Evolutionary conservation across 2,329 filamentous ascomycete genomes (phyloP).

Genomic region (Fusarium albosuccineum): DNA sequence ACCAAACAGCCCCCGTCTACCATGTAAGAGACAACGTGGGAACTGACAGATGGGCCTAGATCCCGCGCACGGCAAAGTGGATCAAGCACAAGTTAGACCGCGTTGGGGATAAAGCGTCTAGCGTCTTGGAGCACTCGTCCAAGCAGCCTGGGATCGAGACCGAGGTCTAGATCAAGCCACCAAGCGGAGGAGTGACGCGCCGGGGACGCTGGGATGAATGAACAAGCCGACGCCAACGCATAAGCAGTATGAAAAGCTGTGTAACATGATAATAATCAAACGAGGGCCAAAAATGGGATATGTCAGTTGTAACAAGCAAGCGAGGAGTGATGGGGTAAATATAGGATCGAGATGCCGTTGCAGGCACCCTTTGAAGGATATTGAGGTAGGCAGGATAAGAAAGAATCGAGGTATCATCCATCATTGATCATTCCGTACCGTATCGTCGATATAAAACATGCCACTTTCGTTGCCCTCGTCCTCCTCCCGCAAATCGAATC

Average conservation of each 20-base stretch:
- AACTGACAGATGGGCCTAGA: slow-evolving; percentile 44
- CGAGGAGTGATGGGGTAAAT: slow-evolving; percentile 18
- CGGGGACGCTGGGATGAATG: background rate
- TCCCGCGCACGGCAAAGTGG: slow-evolving; percentile 63
- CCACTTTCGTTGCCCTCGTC: background rate
- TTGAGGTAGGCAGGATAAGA: slow-evolving; percentile 27
- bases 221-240: background rate
- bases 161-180: slow-evolving; percentile 66
- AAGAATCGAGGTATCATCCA: slow-evolving; percentile 37
- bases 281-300: slow-evolving; percentile 6
- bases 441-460: slow-evolving; percentile 25
- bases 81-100: slow-evolving; percentile 66
- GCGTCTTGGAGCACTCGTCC: slow-evolving; percentile 70
- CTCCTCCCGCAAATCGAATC: slow-evolving; percentile 6
- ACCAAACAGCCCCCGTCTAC: background rate
- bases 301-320: slow-evolving; percentile 23
- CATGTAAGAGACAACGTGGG: slow-evolving; percentile 14
- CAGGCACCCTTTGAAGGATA: slow-evolving; percentile 5
- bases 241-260: background rate
- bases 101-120: slow-evolving; percentile 69
- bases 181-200: slow-evolving; percentile 11
- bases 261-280: slow-evolving; percentile 4
- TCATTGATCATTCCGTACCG: slow-evolving; percentile 34
- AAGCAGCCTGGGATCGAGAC: slow-evolving; percentile 74
- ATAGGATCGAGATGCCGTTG: background rate